Percentiles rank a stretch among this genome's conserved stretches.
Evolutionary conservation across 2,329 filamentous ascomycete genomes (phyloP).

Genomic region (Beauveria scarabaeidicola): DNA sequence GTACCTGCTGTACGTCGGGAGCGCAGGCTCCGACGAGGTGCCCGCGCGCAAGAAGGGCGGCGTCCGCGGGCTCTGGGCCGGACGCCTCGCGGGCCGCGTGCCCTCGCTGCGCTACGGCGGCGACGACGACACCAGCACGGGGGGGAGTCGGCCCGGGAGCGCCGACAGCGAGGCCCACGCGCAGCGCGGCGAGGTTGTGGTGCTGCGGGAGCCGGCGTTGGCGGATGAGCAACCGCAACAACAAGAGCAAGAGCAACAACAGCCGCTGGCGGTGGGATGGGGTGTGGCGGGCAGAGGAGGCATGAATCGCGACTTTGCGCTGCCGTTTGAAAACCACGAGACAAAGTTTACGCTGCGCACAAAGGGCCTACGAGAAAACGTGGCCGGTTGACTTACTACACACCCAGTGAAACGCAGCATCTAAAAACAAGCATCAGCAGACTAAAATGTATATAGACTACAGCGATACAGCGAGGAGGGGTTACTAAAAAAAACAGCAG

Average conservation of each 20-base stretch:
- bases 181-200: conserved; percentile 31
- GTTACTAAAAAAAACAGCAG: not conserved
- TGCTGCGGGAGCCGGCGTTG: conserved; percentile 27
- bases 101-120: conserved; percentile 20
- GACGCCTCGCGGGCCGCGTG: conserved; percentile 31
- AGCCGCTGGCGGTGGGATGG: conserved; percentile 9
- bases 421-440: too few species aligned
- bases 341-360: conserved; percentile 45
- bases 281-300: not conserved
- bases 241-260: conserved; percentile 6
- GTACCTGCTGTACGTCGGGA: conserved; percentile 83
- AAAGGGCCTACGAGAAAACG: conserved; percentile 46
- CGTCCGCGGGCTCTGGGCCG: conserved; percentile 48
- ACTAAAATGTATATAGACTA: not conserved
- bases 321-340: conserved; percentile 40
- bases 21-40: conserved; percentile 60
- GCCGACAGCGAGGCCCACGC: conserved; percentile 32
- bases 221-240: conserved; percentile 15
- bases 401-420: not conserved
- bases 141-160: conserved; percentile 34
- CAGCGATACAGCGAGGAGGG: not conserved
- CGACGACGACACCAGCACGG: conserved; percentile 30
- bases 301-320: conserved; percentile 18
- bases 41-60: conserved; percentile 54
- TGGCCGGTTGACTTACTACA: conserved; percentile 17